These are phyloP conservation scores for Kregervanrija fluxuum DNA, from an alignment of 805 yeast genomes.

Conservation along the genomic window DNA sequence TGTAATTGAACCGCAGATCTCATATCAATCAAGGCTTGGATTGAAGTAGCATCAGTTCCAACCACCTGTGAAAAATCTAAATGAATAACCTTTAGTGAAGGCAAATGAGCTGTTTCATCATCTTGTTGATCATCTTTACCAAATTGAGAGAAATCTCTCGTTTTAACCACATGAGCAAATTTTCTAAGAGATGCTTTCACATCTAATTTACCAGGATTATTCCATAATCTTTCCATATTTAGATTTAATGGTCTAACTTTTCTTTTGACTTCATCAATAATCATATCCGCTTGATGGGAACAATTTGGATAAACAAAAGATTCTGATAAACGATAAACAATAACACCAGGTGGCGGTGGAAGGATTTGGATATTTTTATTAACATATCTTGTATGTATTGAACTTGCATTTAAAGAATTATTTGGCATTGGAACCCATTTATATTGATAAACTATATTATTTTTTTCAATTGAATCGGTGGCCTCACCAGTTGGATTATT, in stretches of 20 bases:
- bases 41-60: slow-evolving; percentile 69
- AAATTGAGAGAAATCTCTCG: not conserved
- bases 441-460: slow-evolving; percentile 13
- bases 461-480: not conserved
- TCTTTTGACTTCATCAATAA: slow-evolving; percentile 59
- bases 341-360: slow-evolving; percentile 87
- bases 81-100: slow-evolving; percentile 62
- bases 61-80: slow-evolving; percentile 77
- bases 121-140: not conserved
- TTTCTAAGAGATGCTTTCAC: slow-evolving; percentile 22
- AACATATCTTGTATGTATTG: slow-evolving; percentile 29
- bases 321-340: slow-evolving; percentile 79
- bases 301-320: slow-evolving; percentile 77
- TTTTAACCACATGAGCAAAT: not conserved
- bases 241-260: slow-evolving; percentile 51
- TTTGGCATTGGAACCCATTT: slow-evolving; percentile 64
- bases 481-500: too few relatives aligned
- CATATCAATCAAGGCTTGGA: slow-evolving; percentile 72
- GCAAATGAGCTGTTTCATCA: slow-evolving; percentile 42
- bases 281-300: slow-evolving; percentile 61
- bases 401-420: slow-evolving; percentile 15
- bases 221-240: slow-evolving; percentile 68
- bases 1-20: slow-evolving; percentile 64
- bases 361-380: slow-evolving; percentile 51
- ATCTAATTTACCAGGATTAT: slow-evolving; percentile 67